These are phyloP conservation scores for Trichoderma gamsii DNA, from an alignment of 495 filamentous ascomycete species.

Conservation along the genomic window DNA sequence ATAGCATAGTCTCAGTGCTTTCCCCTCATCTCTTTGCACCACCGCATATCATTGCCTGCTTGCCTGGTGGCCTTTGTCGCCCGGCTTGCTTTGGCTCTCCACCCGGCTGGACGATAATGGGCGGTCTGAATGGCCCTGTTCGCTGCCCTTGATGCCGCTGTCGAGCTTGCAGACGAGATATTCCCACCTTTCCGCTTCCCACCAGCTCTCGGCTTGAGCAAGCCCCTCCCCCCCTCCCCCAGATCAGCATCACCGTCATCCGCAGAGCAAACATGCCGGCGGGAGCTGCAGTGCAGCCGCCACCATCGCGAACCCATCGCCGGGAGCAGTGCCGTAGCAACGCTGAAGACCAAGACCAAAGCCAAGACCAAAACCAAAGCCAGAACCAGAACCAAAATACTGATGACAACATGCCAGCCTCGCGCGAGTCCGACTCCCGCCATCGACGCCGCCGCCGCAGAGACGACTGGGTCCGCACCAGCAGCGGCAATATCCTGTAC, in stretches of 20 bases:
- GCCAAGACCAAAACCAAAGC: too few species aligned
- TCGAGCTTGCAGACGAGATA: slow-evolving; percentile 7
- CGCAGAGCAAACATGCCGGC: slow-evolving; percentile 6
- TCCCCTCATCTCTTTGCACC: background rate
- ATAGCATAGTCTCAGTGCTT: background rate
- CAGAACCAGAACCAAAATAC: background rate
- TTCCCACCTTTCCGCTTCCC: background rate
- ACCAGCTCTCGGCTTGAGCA: background rate
- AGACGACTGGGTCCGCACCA: slow-evolving; percentile 10
- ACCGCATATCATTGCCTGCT: slow-evolving; percentile 1
- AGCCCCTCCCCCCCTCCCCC: slow-evolving; percentile 8
- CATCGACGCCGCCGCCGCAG: slow-evolving; percentile 6
- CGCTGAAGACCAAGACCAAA: too few species aligned
- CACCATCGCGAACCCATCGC: background rate
- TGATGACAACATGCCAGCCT: slow-evolving; percentile 6
- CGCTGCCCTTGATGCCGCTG: background rate
- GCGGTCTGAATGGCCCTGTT: slow-evolving; percentile 7
- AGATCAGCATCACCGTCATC: background rate
- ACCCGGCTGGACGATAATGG: background rate
- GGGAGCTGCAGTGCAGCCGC: slow-evolving; percentile 12
- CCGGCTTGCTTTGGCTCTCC: background rate
- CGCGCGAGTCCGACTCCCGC: slow-evolving; percentile 7
- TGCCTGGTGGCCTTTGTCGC: background rate
- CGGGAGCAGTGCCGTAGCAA: background rate
- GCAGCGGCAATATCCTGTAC: slow-evolving; percentile 2